Evolutionary conservation across 495 filamentous ascomycete genomes (phyloP), one percentile per base, ranked within the genome.

Genomic region (Daldinia caldariorum): DNA sequence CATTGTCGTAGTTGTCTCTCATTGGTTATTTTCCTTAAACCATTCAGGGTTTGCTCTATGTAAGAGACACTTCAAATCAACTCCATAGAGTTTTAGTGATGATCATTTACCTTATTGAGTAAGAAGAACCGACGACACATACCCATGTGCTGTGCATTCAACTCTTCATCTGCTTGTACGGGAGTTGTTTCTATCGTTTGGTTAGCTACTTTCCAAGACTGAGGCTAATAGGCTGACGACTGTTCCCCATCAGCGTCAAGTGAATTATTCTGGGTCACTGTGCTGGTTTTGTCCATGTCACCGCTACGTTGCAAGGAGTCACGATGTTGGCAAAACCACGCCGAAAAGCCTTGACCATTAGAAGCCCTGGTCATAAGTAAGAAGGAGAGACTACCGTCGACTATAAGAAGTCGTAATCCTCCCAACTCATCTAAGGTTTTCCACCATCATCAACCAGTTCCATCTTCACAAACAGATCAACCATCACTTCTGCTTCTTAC

Each of bases 321-420:
- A 41, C 41, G 53, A 34, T 34, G 29, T 57, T 6, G 66, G 38
- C 43, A 18, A 56, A 31, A 38, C 26, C 29, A 63, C 34, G 53
- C n/a, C 58, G 56, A 51, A 18, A 54, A 54, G 58, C 14, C 53
- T 60, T 65, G 37, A 34, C 32, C 47, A 43, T 57, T 10, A 22
- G 29, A 59, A 4, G 20, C 14, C 20, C 32, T 12, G 18, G 41
- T 37, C n/a, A 22, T 50, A 22, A 35, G 12, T 26, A 14, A 10
- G 50, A 20, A 35, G 34, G 29, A 32, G 35, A n/a, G 18, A 41
- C 16, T 49, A 9, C 14, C 26, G 12, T 72, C 65, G 34, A 72
- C 38, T 72, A 76, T 76, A 76, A 76, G 55, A 71, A 65, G 43
- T 8, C 45, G 43, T 18, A 39, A 45, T 35, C 49, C 26, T 43